A percentile compares a stretch with the other conserved stretches of the same genome.
Conservation (phyloP, 805 yeast genomes). For the Suhomyces canberraensis region DNA sequence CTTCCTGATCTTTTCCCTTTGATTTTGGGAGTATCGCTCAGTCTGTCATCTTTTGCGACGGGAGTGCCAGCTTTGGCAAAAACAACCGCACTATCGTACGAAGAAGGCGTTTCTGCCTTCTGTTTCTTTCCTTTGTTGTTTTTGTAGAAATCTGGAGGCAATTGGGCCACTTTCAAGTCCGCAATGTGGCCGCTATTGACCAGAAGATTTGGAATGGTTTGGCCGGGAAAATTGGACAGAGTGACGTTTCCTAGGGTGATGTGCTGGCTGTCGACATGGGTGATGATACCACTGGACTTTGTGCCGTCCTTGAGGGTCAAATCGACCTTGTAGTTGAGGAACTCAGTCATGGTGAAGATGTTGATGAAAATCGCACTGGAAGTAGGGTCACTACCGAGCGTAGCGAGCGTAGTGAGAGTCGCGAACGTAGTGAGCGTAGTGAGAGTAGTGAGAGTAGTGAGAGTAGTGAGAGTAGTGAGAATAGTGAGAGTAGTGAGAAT, state of each 20-base stretch:
- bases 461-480: too few relatives aligned
- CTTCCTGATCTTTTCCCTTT: constrained; percentile 1
- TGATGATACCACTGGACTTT: constrained; percentile 30
- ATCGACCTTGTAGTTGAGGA: constrained; percentile 39
- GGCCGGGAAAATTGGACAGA: constrained; percentile 11
- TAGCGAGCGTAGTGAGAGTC: too few relatives aligned
- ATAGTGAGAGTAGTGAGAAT: too few relatives aligned
- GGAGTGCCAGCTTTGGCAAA: constrained; percentile 16
- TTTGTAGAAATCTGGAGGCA: constrained; percentile 39
- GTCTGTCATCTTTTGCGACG: constrained; percentile 1
- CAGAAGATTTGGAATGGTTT: constrained; percentile 13
- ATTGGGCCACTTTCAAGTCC: constrained; percentile 54
- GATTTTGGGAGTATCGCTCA: constrained; percentile 3
- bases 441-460: too few relatives aligned
- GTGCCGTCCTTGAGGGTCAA: constrained; percentile 38
- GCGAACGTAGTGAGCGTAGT: too few relatives aligned
- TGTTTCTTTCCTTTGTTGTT: constrained; percentile 9
- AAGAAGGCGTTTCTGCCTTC: constrained; percentile 12
- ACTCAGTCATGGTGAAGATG: constrained; percentile 31
- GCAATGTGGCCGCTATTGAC: constrained; percentile 39
- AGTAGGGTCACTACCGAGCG: too few relatives aligned
- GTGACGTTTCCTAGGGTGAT: constrained; percentile 26
- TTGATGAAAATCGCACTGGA: too few relatives aligned
- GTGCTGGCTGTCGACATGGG: constrained; percentile 26
- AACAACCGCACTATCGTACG: constrained; percentile 28